phyloP scores from a whole-genome alignment of 2,329 filamentous ascomycete genomes.

The Didymella exigua region DNA sequence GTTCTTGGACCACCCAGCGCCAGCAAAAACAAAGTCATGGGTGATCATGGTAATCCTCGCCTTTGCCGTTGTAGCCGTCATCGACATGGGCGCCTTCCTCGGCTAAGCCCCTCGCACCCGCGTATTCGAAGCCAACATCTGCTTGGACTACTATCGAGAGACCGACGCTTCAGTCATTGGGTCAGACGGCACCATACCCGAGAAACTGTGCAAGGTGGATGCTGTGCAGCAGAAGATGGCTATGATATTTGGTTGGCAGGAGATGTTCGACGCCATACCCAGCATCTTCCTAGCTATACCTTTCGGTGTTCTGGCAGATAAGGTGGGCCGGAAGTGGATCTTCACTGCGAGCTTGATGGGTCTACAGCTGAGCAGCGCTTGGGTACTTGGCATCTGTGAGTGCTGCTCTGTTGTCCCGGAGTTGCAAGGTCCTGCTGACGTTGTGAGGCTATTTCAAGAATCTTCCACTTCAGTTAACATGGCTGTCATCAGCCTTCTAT shows the following conservation, averaged over 20 bases:
- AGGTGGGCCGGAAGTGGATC: constrained; percentile 54
- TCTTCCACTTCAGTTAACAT: constrained; percentile 55
- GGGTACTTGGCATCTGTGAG: constrained; percentile 44
- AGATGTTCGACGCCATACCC: constrained; percentile 53
- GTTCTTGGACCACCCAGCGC: constrained; percentile 17
- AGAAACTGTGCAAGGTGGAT: constrained; percentile 58
- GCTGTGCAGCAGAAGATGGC: constrained; percentile 57
- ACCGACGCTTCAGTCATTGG: constrained; percentile 53
- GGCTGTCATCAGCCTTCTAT: constrained; percentile 55
- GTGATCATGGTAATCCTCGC: constrained; percentile 42
- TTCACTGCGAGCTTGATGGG: constrained; percentile 52
- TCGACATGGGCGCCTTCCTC: constrained; percentile 55
- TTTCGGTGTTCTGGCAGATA: constrained; percentile 57
- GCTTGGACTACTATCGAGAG: constrained; percentile 52
- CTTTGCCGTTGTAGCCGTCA: constrained; percentile 51
- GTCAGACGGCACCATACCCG: constrained; percentile 50
- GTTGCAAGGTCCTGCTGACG: not conserved
- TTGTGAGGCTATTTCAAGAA: constrained; percentile 37
- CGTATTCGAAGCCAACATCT: constrained; percentile 57
- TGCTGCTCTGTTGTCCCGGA: not conserved
- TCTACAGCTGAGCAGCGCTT: constrained; percentile 42
- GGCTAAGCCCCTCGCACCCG: constrained; percentile 54
- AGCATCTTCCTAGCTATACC: constrained; percentile 56
- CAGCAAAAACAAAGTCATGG: constrained; percentile 39
- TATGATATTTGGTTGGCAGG: constrained; percentile 57